A percentile compares a stretch with the other conserved stretches of the same genome.
These are phyloP conservation scores for Incumbomyces delicatus DNA, from an alignment of 2,329 filamentous ascomycete genomes.

Conservation along the genomic window DNA sequence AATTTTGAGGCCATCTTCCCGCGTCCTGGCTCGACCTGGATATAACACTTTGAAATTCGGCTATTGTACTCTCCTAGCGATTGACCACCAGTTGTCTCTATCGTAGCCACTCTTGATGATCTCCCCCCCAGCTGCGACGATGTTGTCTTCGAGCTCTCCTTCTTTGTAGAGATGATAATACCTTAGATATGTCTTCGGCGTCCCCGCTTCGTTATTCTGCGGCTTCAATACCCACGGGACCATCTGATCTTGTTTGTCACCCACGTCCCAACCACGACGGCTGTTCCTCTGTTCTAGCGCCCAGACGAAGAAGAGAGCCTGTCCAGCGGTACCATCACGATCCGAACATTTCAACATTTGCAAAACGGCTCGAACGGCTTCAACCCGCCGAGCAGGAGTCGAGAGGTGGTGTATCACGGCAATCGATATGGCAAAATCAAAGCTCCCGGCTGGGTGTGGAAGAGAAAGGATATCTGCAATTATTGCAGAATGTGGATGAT, in stretches of 20 bases:
- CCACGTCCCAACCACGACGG: slow-evolving; percentile 78
- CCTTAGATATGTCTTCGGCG: slow-evolving; percentile 58
- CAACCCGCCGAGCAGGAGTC: slow-evolving; percentile 60
- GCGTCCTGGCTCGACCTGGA: too few species aligned
- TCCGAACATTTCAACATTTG: slow-evolving; percentile 45
- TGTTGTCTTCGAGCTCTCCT: slow-evolving; percentile 76
- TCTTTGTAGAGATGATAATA: slow-evolving; percentile 91
- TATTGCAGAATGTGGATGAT: slow-evolving; percentile 55
- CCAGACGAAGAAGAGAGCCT: slow-evolving; percentile 83
- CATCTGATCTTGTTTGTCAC: slow-evolving; percentile 78
- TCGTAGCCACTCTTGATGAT: slow-evolving; percentile 82
- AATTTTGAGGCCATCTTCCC: too few species aligned
- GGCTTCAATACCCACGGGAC: slow-evolving; percentile 79
- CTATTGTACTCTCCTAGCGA: slow-evolving; percentile 6
- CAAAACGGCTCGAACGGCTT: slow-evolving; percentile 63
- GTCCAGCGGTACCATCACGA: slow-evolving; percentile 39
- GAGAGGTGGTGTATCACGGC: slow-evolving; percentile 92
- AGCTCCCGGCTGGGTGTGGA: slow-evolving; percentile 56
- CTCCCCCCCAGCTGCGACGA: slow-evolving; percentile 61
- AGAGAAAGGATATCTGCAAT: slow-evolving; percentile 77
- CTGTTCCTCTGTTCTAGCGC: slow-evolving; percentile 84
- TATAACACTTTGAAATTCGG: too few species aligned
- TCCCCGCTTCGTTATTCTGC: slow-evolving; percentile 7
- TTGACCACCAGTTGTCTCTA: slow-evolving; percentile 93
- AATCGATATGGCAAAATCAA: slow-evolving; percentile 89